Conservation (phyloP, 116 monocot genomes). For the Posidonia oceanica region DNA sequence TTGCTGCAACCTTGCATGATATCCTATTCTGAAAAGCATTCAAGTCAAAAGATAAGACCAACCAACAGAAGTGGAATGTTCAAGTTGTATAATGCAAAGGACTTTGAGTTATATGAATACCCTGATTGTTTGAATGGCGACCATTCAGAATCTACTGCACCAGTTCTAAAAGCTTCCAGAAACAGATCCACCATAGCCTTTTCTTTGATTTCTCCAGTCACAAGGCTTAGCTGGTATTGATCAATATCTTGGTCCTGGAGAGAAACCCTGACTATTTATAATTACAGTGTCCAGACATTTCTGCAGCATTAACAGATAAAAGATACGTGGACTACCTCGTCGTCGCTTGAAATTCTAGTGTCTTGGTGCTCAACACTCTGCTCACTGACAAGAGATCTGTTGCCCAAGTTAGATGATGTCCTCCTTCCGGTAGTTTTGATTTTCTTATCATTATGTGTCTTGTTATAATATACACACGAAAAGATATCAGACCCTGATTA, state of each 20-base stretch:
- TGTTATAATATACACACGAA: conserved; percentile 16
- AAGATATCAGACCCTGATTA: background rate
- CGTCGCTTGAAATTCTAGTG: conserved; percentile 40
- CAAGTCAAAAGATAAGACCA: background rate
- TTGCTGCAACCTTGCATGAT: conserved; percentile 57
- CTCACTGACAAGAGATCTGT: conserved; percentile 42
- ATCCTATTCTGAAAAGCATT: conserved; percentile 30
- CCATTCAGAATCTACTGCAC: conserved; percentile 10
- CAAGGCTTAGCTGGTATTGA: conserved; percentile 14
- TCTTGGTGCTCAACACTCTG: conserved; percentile 33
- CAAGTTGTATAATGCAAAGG: background rate
- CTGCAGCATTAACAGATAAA: background rate
- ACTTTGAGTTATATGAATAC: conserved; percentile 15
- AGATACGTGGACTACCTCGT: conserved; percentile 34
- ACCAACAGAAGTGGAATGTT: background rate
- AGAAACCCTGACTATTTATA: background rate
- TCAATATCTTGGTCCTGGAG: conserved; percentile 23
- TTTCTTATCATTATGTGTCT: conserved; percentile 28
- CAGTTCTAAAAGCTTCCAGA: conserved; percentile 54
- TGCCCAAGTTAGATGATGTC: conserved; percentile 22
- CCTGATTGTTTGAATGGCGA: conserved; percentile 9
- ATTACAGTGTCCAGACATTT: no score
- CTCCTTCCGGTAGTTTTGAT: conserved; percentile 19
- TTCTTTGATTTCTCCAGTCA: conserved; percentile 26
- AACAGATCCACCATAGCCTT: conserved; percentile 76